Base-by-base conservation (phyloP, 495 filamentous ascomycete species). In the Penicillium steckii region DNA sequence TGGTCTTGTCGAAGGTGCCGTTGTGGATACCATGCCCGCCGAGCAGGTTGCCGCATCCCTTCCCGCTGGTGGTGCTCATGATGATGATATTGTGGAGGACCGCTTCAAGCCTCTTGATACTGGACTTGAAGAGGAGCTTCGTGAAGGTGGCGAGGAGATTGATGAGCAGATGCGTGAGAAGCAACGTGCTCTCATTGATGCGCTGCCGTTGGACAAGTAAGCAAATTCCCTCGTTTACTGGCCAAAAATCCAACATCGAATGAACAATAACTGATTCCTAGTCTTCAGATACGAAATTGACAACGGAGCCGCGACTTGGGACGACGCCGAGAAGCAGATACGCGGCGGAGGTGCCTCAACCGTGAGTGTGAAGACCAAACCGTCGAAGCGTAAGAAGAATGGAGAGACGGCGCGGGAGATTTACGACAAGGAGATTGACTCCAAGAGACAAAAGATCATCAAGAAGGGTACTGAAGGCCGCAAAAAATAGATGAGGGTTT, bases 151-250 rank as follows among this genome's bases (percentile, higher is more conserved):
- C 2, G 79, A 91, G 56, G 83, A 94, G 67, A 79, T 88, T 17
- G 65, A 92, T 56, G 73, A 73, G 27, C 85, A 81, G 43, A 66
- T 96, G 64, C 79, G 82, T 56, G 82, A 85, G 69, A 88, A 88
- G 72, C 89, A 93, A 69, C 82, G 86, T 60, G 87, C 88, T 49
- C 70, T 97, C 53, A 95, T 97, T 55, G 88, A 96, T 74, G 84
- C 90, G 55, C 71, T 97, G 37, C 91, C 91, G 26, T 75, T 98
- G 37, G 90, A 95, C 56, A 83, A 86, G 86, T 96, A 83, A 85
- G 87, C 71, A 38, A 32, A 35, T 46, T 48, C 51, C 26, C 25
- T 42, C 37, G 22, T 12, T 8, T 29, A 45, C 44, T 23, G 22
- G 37, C 32, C 19, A 46, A 46, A 24, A 40, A 41, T 30, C 13